These are phyloP conservation scores for Rutstroemia sp. DNA, from an alignment of 2,329 filamentous ascomycete genomes.

Conservation along the genomic window DNA sequence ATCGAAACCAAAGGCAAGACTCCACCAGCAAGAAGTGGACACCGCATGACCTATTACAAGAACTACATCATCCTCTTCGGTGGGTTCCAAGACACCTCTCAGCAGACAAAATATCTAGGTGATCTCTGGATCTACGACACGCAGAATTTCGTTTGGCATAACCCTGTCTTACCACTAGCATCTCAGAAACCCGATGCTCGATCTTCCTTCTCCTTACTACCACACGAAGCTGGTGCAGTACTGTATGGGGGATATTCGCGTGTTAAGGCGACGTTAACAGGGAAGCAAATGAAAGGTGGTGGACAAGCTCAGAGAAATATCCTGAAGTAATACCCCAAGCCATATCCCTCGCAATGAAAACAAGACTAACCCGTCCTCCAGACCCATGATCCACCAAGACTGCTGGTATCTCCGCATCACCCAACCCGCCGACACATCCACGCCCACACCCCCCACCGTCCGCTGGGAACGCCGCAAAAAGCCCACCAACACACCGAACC, in stretches of 20 bases:
- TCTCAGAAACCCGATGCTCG: conserved; percentile 84
- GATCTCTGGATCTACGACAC: conserved; percentile 97
- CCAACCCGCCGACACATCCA: conserved; percentile 60
- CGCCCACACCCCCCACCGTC: conserved; percentile 61
- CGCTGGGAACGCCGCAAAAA: conserved; percentile 92
- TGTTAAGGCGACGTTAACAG: conserved; percentile 62
- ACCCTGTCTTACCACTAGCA: conserved; percentile 65
- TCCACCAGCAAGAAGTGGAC: conserved; percentile 80
- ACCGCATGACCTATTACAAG: conserved; percentile 95
- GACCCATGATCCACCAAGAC: conserved; percentile 84
- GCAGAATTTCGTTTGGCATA: conserved; percentile 75
- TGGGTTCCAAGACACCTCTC: conserved; percentile 94
- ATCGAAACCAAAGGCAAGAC: conserved; percentile 71
- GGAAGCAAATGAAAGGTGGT: conserved; percentile 57
- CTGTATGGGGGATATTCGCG: conserved; percentile 91
- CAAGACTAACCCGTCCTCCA: neutral
- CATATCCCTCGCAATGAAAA: neutral
- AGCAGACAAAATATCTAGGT: conserved; percentile 86
- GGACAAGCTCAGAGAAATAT: conserved; percentile 59
- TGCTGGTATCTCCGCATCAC: conserved; percentile 86
- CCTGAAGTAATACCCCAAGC: conserved; percentile 41
- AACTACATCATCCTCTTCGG: conserved; percentile 95
- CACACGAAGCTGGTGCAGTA: conserved; percentile 83
- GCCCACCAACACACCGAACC: conserved; percentile 81
- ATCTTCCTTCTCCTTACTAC: conserved; percentile 86